Conservation (phyloP, 257 asterid species). For the Paulownia fortunei region DNA sequence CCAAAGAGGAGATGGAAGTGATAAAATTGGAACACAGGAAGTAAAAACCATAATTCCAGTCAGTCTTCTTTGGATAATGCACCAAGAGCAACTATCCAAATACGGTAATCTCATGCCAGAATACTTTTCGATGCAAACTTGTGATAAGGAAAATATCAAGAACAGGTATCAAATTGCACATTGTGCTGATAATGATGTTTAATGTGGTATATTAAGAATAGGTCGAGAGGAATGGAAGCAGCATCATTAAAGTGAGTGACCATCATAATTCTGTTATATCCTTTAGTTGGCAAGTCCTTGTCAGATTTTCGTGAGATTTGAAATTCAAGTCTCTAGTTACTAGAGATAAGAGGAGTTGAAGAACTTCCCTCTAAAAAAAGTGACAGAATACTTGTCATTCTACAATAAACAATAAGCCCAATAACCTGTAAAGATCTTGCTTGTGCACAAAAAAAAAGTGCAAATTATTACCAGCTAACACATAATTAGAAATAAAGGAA, state of each 20-base stretch:
- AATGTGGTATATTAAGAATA: not conserved
- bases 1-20: too few relatives aligned
- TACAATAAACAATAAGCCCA: not conserved
- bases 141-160: not conserved
- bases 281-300: slow-evolving; percentile 20
- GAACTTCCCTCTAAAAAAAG: not conserved
- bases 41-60: not conserved
- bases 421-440: slow-evolving; percentile 5
- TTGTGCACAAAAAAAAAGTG: not conserved
- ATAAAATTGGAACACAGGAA: too few relatives aligned
- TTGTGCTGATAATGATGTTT: slow-evolving; percentile 8
- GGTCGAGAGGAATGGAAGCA: not conserved
- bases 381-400: not conserved
- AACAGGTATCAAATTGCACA: slow-evolving; percentile 9
- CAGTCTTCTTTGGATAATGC: not conserved
- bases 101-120: not conserved
- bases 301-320: not conserved
- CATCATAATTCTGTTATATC: slow-evolving; percentile 21
- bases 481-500: not conserved
- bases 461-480: not conserved
- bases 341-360: not conserved
- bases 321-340: slow-evolving; percentile 15
- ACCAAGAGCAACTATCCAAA: not conserved
- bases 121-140: not conserved
- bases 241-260: slow-evolving; percentile 26